Evolutionary conservation across 2,329 filamentous ascomycete genomes (phyloP), one percentile per base, ranked within the genome.

Genomic region (Ophiocordyceps robertsii): DNA sequence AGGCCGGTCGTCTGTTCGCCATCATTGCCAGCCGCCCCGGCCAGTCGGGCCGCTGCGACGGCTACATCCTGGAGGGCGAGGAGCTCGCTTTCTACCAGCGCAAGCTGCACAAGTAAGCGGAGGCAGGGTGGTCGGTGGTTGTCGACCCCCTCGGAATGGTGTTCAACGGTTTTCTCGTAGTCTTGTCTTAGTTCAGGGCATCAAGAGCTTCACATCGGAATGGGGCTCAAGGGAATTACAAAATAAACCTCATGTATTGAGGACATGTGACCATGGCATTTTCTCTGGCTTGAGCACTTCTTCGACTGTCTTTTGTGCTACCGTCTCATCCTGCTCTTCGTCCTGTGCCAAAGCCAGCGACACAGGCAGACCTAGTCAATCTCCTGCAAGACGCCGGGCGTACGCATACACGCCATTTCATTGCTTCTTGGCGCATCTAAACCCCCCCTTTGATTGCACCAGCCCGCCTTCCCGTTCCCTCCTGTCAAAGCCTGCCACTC

Each of bases 1-100:
- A 96, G 83, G 90, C 92, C 57, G 89, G 90, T 80, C 90, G 93
- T 72, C 74, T 98, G 58, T 95, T 82, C 72, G 92, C 92, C 60
- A 84, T 95, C 57, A 73, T 98, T 61, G 78, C 90, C 59, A 92
- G 84, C 68, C 80, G 92, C 63, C 92, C 92, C 55, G 92, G 92
- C 60, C 92, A 98, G 84, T 92, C 85, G 67, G 92, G 92, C 62
- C 88, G 92, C 72, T 80, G 78, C 61, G 92, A 98, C 68, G 92
- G 92, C 55, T 98, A 98, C 77, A 82, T 98, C 68, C 78, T 98
- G 55, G 92, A 98, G 82, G 92, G 92, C 62, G 92, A 98, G 71
- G 92, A 98, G 82, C 80, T 98, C 63, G 88, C 89, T 69, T 98
- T 98, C 85, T 98, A 98, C 87, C 89, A 95, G 83, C 85, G 85